Percentiles rank a stretch among this genome's conserved stretches.
Conservation (phyloP, 2,329 filamentous ascomycete genomes). For the Clarireedia hainanense region DNA sequence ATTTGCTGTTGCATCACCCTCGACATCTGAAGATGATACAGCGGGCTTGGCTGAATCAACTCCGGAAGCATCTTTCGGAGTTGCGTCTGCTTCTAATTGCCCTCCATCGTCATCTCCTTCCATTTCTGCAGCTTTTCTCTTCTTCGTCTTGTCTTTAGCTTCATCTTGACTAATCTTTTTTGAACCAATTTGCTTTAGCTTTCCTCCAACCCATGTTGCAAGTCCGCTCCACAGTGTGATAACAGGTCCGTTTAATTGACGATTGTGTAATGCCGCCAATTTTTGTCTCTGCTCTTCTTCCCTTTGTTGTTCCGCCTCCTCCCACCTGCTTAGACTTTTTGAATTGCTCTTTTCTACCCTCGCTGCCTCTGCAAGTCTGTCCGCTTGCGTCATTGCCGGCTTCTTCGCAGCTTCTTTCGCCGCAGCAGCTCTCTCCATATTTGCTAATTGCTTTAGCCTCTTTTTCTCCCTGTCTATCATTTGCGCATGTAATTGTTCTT, state of each 20-base stretch:
- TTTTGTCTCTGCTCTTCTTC: constrained; percentile 77
- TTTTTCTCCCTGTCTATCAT: constrained; percentile 66
- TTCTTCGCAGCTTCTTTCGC: constrained; percentile 63
- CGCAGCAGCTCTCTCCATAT: constrained; percentile 53
- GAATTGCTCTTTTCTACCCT: constrained; percentile 78
- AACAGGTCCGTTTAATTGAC: constrained; percentile 80
- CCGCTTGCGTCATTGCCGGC: constrained; percentile 80
- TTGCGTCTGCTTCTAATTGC: background rate
- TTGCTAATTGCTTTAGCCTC: constrained; percentile 60
- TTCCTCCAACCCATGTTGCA: constrained; percentile 71
- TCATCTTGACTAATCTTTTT: constrained; percentile 56
- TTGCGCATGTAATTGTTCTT: constrained; percentile 52
- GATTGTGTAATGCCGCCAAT: constrained; percentile 79
- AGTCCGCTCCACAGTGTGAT: constrained; percentile 92
- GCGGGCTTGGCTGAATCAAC: background rate
- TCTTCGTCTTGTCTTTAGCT: constrained; percentile 41
- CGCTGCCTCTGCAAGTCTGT: constrained; percentile 75
- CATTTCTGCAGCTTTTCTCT: constrained; percentile 49
- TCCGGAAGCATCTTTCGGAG: background rate
- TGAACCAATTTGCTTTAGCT: constrained; percentile 58
- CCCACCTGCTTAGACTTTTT: constrained; percentile 88
- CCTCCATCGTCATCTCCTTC: constrained; percentile 16
- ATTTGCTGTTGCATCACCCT: background rate
- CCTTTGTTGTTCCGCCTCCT: constrained; percentile 82
- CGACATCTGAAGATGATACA: background rate